These are phyloP conservation scores for Scytalidium lignicola DNA, from an alignment of 2,329 filamentous ascomycete species.

Conservation along the genomic window DNA sequence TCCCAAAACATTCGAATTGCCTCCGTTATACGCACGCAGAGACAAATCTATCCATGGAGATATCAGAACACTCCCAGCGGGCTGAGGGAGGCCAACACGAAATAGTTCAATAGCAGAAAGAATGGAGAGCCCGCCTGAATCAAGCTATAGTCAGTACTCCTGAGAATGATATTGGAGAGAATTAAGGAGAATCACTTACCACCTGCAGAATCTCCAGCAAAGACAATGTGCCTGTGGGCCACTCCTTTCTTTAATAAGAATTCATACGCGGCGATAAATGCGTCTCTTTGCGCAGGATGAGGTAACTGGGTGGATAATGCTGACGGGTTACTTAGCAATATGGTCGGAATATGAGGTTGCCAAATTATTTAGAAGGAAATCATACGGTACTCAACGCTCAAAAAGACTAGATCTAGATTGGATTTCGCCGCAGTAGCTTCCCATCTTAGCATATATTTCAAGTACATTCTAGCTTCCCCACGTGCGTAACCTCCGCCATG, in stretches of 20 bases:
- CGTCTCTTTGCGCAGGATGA: not conserved
- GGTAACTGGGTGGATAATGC: not conserved
- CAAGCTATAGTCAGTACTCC: too few species aligned
- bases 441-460: not conserved
- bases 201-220: not conserved
- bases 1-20: not conserved
- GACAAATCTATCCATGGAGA: constrained; percentile 1
- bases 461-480: constrained; percentile 1
- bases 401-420: not conserved
- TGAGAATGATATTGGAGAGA: too few species aligned
- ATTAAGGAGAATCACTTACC: too few species aligned
- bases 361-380: not conserved
- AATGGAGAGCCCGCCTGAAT: not conserved
- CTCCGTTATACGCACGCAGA: not conserved
- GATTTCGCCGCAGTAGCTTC: not conserved
- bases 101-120: not conserved
- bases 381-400: not conserved
- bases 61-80: not conserved
- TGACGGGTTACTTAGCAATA: not conserved
- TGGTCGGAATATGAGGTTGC: too few species aligned
- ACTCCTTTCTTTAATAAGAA: not conserved
- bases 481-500: constrained; percentile 1
- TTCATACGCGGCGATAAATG: not conserved
- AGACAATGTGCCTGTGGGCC: not conserved
- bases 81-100: not conserved